Conservation (phyloP, 768 basidiomycete genomes). For the Serendipita sp. region DNA sequence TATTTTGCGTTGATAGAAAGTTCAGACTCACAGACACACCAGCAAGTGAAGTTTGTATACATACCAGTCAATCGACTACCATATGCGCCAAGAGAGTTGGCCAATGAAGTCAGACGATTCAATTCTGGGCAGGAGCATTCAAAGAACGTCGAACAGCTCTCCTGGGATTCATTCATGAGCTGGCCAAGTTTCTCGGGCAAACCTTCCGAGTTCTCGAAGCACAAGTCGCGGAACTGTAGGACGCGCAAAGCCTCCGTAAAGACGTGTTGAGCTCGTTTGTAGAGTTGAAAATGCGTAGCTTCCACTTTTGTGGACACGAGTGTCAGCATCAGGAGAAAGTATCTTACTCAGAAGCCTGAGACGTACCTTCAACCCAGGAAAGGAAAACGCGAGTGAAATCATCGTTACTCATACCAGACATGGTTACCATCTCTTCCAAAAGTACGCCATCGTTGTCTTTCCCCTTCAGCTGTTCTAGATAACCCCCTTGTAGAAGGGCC, state of each 20-base stretch:
- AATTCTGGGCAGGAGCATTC: conserved; percentile 73
- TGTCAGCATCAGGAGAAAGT: background rate
- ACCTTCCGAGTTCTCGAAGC: conserved; percentile 29
- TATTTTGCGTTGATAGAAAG: background rate
- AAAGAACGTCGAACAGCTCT: conserved; percentile 48
- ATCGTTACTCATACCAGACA: conserved; percentile 38
- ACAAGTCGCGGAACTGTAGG: conserved; percentile 55
- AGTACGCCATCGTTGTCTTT: conserved; percentile 42
- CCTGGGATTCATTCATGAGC: conserved; percentile 68
- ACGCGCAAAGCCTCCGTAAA: conserved; percentile 69
- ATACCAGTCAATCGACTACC: conserved; percentile 73
- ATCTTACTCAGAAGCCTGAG: no score
- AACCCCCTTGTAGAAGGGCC: conserved; percentile 29
- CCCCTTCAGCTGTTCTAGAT: conserved; percentile 40
- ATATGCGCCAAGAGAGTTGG: conserved; percentile 53
- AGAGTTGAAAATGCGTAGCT: conserved; percentile 65
- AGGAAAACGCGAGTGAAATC: conserved; percentile 54
- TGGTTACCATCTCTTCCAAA: conserved; percentile 54
- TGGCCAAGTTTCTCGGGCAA: conserved; percentile 33
- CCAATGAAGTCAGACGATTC: conserved; percentile 48
- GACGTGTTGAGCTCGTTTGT: conserved; percentile 69
- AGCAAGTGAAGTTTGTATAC: conserved; percentile 3
- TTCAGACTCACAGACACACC: no score
- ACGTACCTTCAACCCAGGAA: conserved; percentile 61
- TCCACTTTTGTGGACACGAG: conserved; percentile 35